A percentile compares a stretch with the other conserved stretches of the same genome.
Evolutionary conservation across 2,329 filamentous ascomycete genomes (phyloP).

Genomic region (Lithohypha guttulata): DNA sequence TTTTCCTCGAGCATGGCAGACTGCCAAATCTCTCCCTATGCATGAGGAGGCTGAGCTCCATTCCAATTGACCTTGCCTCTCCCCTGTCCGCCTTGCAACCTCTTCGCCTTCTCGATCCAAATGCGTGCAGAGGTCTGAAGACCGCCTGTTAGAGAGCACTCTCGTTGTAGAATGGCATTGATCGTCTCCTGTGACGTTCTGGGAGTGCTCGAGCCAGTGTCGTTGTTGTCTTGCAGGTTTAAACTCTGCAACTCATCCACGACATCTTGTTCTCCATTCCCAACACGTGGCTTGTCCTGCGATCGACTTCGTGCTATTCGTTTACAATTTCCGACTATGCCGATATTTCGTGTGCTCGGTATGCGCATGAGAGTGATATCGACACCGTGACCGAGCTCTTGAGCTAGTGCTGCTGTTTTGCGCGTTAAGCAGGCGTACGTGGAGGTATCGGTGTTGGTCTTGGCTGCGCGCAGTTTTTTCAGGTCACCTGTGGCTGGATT

Average conservation of each 20-base stretch:
- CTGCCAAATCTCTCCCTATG: no score
- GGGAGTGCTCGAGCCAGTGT: no score
- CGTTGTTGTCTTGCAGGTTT: background rate
- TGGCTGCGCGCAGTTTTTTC: slow-evolving; percentile 29
- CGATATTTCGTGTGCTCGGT: slow-evolving; percentile 80
- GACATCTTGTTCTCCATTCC: slow-evolving; percentile 28
- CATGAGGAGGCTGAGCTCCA: no score
- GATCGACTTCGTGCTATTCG: no score
- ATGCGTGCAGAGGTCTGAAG: slow-evolving; percentile 34
- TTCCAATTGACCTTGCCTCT: slow-evolving; percentile 27
- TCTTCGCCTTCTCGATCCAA: slow-evolving; percentile 43
- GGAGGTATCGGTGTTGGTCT: slow-evolving; percentile 42
- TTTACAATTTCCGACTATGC: slow-evolving; percentile 66
- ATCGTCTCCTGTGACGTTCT: slow-evolving; percentile 34
- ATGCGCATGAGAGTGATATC: slow-evolving; percentile 84
- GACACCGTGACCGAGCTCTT: slow-evolving; percentile 60
- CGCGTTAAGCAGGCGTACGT: slow-evolving; percentile 74
- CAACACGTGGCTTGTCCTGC: slow-evolving; percentile 21
- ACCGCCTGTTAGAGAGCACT: slow-evolving; percentile 36
- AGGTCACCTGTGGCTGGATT: slow-evolving; percentile 32
- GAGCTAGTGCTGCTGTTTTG: slow-evolving; percentile 61
- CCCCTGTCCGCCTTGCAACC: slow-evolving; percentile 36
- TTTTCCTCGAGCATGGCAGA: no score
- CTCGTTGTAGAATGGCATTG: slow-evolving; percentile 48
- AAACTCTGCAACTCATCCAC: slow-evolving; percentile 43